Base-by-base conservation (phyloP, 352 stramenopile species). In the Paralagenidium karlingii region DNA sequence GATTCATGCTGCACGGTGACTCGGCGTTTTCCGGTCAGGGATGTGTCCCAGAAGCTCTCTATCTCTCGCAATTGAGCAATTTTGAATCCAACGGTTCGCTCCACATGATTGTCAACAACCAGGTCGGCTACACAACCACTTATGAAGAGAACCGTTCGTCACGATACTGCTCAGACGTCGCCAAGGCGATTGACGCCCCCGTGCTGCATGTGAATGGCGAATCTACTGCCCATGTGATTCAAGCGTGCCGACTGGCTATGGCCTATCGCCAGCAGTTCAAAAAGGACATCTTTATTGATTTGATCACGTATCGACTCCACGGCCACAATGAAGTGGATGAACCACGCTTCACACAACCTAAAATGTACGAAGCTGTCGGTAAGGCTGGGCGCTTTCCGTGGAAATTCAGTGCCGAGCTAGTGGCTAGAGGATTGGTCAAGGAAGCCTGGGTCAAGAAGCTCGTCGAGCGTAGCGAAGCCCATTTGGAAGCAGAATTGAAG, bases 311-410 rank as follows among this genome's bases (percentile, higher is more conserved):
- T 54, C 74, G 82, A 44, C 76, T 76, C 21, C 69, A 94, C 43
- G 82, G 82, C 37, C 82, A 94, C 70, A 94, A 94, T 46, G 82
- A 94, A 53, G 66, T 90, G 5, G 82, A 94, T 43, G 78, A 94
- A 34, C 82, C 82, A 11, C 66, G 71, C 13, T 88, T 94, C 49
- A 94, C 82, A 30, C 77, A 94, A 46, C 82, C 82, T 0, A 77
- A 82, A 30, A 91, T 93, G 79, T 93, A 94, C 50, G 58, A 67
- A 16, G 60, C 58, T 6, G 71, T 94, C 38, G 59, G 73, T 26
- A 55, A 74, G 42, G 54, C 70, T 2, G 68, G 59, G 15, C 68
- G 64, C 16, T 82, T 90, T 40, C 71, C 71, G 2, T 51, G 82
- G 31, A 69, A 80, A 25, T 94, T 76, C 50, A 76, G 64, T 8